Conservation (phyloP, 2,329 filamentous ascomycete species). For the Aspergillus phoenicis region DNA sequence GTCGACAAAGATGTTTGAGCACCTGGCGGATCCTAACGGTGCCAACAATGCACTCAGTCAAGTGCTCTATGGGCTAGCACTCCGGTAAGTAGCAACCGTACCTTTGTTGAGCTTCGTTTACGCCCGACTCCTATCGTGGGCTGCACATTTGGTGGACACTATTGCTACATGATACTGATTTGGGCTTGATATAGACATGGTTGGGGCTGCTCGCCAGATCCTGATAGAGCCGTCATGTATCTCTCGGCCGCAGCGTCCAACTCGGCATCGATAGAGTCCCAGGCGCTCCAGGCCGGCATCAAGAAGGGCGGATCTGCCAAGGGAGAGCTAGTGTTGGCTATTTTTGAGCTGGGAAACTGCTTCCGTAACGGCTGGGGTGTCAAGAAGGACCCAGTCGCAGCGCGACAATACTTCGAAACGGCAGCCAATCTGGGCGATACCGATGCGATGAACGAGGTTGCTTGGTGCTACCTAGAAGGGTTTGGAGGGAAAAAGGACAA, state of each 20-base stretch:
- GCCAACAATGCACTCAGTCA: slow-evolving; percentile 92
- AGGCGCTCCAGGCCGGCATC: slow-evolving; percentile 82
- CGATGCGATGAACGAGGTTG: slow-evolving; percentile 96
- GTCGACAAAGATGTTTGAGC: slow-evolving; percentile 83
- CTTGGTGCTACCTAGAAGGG: slow-evolving; percentile 95
- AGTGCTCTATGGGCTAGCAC: slow-evolving; percentile 89
- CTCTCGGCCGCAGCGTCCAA: slow-evolving; percentile 88
- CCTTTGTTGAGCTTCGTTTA: not conserved
- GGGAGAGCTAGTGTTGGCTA: slow-evolving; percentile 92
- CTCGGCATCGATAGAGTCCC: slow-evolving; percentile 80
- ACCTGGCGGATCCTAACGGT: slow-evolving; percentile 78
- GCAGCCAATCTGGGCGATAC: slow-evolving; percentile 95
- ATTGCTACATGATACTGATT: slow-evolving; percentile 1
- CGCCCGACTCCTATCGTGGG: not conserved
- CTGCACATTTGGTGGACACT: not conserved
- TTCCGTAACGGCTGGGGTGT: slow-evolving; percentile 96
- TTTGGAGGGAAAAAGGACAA: slow-evolving; percentile 98
- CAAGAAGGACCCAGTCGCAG: slow-evolving; percentile 79
- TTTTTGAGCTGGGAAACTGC: slow-evolving; percentile 77
- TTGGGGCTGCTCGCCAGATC: slow-evolving; percentile 81
- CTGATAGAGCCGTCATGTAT: slow-evolving; percentile 74
- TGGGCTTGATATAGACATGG: slow-evolving; percentile 66
- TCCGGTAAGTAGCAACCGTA: slow-evolving; percentile 63
- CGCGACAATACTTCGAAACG: slow-evolving; percentile 91
- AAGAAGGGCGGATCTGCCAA: slow-evolving; percentile 94